A percentile compares a stretch with the other conserved stretches of the same genome.
These are phyloP conservation scores for Lactifluus hygrophoroides DNA, from an alignment of 768 basidiomycete genomes.

Conservation along the genomic window DNA sequence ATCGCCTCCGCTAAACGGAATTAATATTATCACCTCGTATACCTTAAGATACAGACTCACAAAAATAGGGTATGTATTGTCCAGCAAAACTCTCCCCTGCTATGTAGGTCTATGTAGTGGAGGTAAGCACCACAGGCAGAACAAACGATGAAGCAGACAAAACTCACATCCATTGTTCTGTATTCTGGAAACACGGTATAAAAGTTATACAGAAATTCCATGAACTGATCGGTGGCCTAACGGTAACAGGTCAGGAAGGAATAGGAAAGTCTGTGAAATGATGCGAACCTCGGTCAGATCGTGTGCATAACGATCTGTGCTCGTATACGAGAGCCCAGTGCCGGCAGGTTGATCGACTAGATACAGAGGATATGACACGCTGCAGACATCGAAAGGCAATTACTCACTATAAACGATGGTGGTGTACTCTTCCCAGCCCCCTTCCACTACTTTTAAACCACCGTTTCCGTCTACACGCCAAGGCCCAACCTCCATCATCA, in stretches of 20 bases:
- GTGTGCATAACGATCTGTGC: slow-evolving; percentile 78
- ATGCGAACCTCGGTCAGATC: slow-evolving; percentile 56
- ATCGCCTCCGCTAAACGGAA: slow-evolving; percentile 59
- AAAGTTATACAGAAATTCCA: slow-evolving; percentile 82
- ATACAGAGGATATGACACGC: not conserved
- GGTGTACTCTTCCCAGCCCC: slow-evolving; percentile 97
- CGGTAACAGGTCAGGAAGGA: slow-evolving; percentile 8
- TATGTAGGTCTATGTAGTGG: slow-evolving; percentile 70
- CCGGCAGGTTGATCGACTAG: slow-evolving; percentile 97
- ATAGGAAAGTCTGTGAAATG: not conserved
- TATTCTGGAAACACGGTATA: slow-evolving; percentile 91
- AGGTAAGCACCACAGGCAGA: not conserved
- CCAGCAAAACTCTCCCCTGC: slow-evolving; percentile 97
- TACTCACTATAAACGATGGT: slow-evolving; percentile 86
- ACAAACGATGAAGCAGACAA: not conserved
- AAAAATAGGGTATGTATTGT: slow-evolving; percentile 96
- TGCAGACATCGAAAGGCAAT: not conserved
- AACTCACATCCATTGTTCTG: slow-evolving; percentile 65
- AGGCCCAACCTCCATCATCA: slow-evolving; percentile 98
- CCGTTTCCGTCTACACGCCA: slow-evolving; percentile 72
- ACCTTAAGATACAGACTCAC: slow-evolving; percentile 31
- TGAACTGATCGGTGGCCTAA: slow-evolving; percentile 71
- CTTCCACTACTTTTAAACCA: slow-evolving; percentile 63
- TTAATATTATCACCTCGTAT: not conserved
- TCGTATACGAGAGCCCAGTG: slow-evolving; percentile 86